Base-by-base conservation (phyloP, 371 early-diverging fungal genomes). In the Mortierella sp. region DNA sequence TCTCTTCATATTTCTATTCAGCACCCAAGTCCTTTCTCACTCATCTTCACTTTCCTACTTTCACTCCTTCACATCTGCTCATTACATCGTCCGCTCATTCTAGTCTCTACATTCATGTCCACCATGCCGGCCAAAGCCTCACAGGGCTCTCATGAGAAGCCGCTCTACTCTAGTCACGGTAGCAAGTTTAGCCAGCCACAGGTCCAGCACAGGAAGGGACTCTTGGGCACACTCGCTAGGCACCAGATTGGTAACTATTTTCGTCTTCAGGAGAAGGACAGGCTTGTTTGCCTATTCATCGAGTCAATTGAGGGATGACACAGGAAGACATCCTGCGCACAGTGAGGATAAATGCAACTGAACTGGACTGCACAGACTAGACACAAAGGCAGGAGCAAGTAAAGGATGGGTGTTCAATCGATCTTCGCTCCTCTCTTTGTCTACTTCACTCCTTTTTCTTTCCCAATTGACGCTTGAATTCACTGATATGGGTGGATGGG, bases 241-340 rank as follows among this genome's bases (percentile, higher is more conserved):
- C 84, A 84, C 58, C 84, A 84, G 72, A 84, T 84, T 47, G 84
- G 84, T 84, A 84, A 77, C 16, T 42, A 48, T 38, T 38, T 7
- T 44, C 48, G 16, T 26, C 47, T 74, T 44, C 50, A 52, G 9
- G 24, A 9, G 3, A 24, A 48, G 14, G n/a, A 54, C 55, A 73
- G 19, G 48, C 9, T 60, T 48, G 48, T 9, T 13, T 13, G 6
- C 48, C 48, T 14, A 13, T 13, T 48, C 13, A 16, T 31, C 31
- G 31, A 60, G 7, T 1, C 60, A 60, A 38, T 31, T 10, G 38
- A 45, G 26, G 16, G 16, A 31, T 6, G 63, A 9, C 55, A 34
- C 7, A 63, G 11, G 38, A 34, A 19, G 13, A 16, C 19, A 2
- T 14, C 14, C 34, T 63, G 2, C 19, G 9, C 11, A 31, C 19